Percentiles rank a stretch among this genome's conserved stretches.
These are phyloP conservation scores for Suillus tomentosus DNA, from an alignment of 768 basidiomycete genomes.

Conservation along the genomic window DNA sequence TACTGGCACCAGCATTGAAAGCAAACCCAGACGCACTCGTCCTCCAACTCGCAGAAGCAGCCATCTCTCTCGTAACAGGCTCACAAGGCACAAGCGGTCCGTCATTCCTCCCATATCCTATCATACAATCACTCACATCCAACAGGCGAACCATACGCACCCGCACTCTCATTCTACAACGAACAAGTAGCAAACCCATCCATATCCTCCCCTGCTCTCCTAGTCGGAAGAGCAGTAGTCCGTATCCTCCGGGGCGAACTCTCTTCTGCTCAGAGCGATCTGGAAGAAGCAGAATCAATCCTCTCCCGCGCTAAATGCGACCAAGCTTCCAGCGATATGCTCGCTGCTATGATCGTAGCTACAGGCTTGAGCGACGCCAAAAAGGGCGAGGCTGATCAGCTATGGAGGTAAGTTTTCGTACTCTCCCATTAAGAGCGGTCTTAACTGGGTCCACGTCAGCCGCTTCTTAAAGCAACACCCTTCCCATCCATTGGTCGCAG, in stretches of 20 bases:
- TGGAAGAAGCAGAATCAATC: conserved; percentile 61
- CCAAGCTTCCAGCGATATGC: conserved; percentile 56
- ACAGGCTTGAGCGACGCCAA: conserved; percentile 59
- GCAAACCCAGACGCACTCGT: conserved; percentile 91
- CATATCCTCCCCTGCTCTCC: conserved; percentile 68
- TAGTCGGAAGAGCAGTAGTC: conserved; percentile 78
- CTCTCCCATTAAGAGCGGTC: conserved; percentile 6
- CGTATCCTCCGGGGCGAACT: conserved; percentile 78
- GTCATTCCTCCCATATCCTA: neutral
- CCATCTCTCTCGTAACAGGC: conserved; percentile 72
- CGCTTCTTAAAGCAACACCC: conserved; percentile 54
- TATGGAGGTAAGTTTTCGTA: conserved; percentile 60
- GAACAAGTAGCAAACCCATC: conserved; percentile 85
- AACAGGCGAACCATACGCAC: conserved; percentile 37
- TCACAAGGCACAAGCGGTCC: conserved; percentile 58
- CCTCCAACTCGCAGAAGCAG: conserved; percentile 87
- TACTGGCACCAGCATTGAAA: conserved; percentile 79
- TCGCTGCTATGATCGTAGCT: conserved; percentile 68
- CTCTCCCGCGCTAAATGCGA: conserved; percentile 48
- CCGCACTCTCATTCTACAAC: conserved; percentile 66
- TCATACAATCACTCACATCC: neutral
- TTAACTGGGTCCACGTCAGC: conserved; percentile 29
- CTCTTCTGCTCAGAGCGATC: conserved; percentile 73
- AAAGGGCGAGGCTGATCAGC: conserved; percentile 61
- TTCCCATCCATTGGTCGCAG: conserved; percentile 66